phyloP scores from a whole-genome alignment of 257 asterid species.

The Scutellaria minor region DNA sequence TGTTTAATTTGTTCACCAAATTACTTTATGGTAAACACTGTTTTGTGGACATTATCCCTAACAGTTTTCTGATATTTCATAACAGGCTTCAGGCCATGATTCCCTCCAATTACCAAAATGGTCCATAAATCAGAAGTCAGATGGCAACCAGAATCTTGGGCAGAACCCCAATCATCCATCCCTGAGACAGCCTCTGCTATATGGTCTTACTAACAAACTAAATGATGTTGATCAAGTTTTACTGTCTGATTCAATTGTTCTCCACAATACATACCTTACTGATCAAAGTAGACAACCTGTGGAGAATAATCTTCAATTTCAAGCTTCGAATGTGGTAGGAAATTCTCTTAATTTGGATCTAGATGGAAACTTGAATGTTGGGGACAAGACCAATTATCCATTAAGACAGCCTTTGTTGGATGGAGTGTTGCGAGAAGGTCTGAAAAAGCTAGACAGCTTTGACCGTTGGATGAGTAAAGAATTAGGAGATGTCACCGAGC shows the following conservation, averaged over 20 bases:
- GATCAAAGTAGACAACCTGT: constrained; percentile 45
- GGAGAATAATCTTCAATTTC: constrained; percentile 51
- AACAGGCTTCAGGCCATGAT: constrained; percentile 58
- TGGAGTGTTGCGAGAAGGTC: constrained; percentile 66
- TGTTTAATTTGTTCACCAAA: constrained; percentile 4
- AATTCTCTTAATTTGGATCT: constrained; percentile 45
- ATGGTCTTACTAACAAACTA: constrained; percentile 48
- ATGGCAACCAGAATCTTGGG: constrained; percentile 39
- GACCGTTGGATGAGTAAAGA: constrained; percentile 97
- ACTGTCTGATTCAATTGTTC: constrained; percentile 40
- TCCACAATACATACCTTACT: constrained; percentile 42
- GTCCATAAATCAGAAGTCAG: constrained; percentile 57
- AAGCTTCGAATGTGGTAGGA: constrained; percentile 45
- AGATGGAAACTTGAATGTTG: constrained; percentile 47
- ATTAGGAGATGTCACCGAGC: constrained; percentile 86
- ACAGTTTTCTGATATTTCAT: constrained; percentile 30
- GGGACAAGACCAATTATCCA: constrained; percentile 56
- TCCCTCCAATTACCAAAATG: constrained; percentile 47
- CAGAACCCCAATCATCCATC: constrained; percentile 37
- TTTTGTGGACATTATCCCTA: constrained; percentile 2
- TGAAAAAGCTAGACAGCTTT: constrained; percentile 94
- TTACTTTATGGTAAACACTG: constrained; percentile 9
- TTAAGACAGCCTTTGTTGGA: constrained; percentile 67
- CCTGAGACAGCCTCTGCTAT: constrained; percentile 31
- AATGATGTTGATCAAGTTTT: constrained; percentile 47